Base-by-base conservation (phyloP, 108 stramenopile species). In the Pseudonitzschia multiseries region DNA sequence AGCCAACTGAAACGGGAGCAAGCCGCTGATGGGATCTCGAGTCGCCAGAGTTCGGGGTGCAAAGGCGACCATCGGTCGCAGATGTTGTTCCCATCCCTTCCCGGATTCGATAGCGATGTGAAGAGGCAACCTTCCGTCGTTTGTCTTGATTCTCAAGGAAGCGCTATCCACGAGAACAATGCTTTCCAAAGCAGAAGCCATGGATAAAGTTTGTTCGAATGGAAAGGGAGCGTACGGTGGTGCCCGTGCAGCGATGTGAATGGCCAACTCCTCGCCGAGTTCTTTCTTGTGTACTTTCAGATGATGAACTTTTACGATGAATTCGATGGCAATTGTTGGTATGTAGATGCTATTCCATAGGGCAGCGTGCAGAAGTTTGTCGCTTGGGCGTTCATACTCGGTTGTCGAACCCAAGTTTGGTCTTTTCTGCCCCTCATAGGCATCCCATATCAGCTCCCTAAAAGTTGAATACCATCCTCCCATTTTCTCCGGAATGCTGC, bases 321-420 rank as follows among this genome's bases (percentile, higher is more conserved):
- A 43, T 26, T 75, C 80, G 62, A 79, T 65, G 6, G 75, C 65
- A n/a, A 71, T 59, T 0, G 78, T 78, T 20, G 83, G 83, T 17
- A 63, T 63, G 20, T 56, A 65, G 52, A 63, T 71, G 8, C 53
- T 46, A 62, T 79, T 83, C 0, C 28, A 52, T 42, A 83, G 60
- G 0, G 83, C 75, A 20, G 83, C 83, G 73, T 83, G 75, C 28
- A 79, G 26, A 52, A 83, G 40, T 21, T 52, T 42, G 10, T 42
- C 42, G 42, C 10, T 10, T 42, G 42, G 10, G 42, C 42, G 22
- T 52, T 13, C 50, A 62, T 8, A 50, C 63, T 17, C 32, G 64
- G 53, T 46, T 61, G 44, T 42, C n/a, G 48, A n/a, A 57, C 20
- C 26, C 56, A n/a, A 65, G 33, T 18, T 50, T 15, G 52, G 48